Evolutionary conservation across 179 eudicot species (phyloP).

Genomic region (Carnegiea gigantea): DNA sequence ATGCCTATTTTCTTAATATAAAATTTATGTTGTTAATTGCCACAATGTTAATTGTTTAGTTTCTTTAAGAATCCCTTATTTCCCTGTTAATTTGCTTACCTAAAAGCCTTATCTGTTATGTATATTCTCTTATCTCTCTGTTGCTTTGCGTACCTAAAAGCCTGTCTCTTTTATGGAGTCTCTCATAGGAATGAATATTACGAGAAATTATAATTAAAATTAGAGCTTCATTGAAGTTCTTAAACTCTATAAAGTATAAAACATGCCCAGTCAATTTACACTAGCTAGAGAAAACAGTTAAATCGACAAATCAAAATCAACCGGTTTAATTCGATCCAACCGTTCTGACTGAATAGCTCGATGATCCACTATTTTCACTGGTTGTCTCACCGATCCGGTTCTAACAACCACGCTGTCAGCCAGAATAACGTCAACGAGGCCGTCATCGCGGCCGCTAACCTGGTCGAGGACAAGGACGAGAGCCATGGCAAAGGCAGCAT

Average conservation of each 20-base stretch:
- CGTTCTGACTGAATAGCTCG: neutral
- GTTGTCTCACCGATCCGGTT: neutral
- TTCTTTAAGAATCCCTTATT: too few relatives aligned
- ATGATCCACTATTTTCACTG: neutral
- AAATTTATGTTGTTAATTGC: too few relatives aligned
- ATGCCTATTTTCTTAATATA: too few relatives aligned
- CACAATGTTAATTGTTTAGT: too few relatives aligned
- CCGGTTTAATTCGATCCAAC: slow-evolving; percentile 10
- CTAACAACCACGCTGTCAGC: neutral
- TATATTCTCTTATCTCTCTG: too few relatives aligned
- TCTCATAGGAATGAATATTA: too few relatives aligned
- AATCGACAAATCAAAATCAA: neutral
- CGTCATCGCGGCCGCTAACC: neutral
- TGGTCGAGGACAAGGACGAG: slow-evolving; percentile 3
- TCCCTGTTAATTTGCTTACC: too few relatives aligned
- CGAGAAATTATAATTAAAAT: too few relatives aligned
- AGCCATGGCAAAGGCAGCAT: slow-evolving; percentile 8
- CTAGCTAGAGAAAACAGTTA: neutral
- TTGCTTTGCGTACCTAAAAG: too few relatives aligned
- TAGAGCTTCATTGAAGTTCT: too few relatives aligned
- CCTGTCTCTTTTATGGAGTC: too few relatives aligned
- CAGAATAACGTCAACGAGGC: neutral
- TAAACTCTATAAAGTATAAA: neutral
- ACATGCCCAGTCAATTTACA: neutral
- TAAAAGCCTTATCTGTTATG: too few relatives aligned